These are phyloP conservation scores for Aspergillus oerlinghausenensis DNA, from an alignment of 2,329 filamentous ascomycete genomes.

Conservation along the genomic window DNA sequence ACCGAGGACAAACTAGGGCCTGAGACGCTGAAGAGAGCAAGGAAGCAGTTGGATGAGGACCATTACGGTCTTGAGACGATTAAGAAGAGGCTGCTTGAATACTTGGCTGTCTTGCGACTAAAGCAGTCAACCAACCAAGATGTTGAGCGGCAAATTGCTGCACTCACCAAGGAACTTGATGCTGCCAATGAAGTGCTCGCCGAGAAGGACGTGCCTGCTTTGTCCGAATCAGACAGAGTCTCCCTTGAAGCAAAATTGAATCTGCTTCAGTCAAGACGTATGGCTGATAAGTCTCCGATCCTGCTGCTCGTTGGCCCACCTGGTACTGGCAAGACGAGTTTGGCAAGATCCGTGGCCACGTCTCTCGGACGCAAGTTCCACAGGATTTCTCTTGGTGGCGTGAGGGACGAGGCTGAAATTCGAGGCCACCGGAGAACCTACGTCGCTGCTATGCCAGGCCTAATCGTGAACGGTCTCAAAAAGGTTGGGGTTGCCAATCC, in stretches of 20 bases:
- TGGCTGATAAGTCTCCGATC: constrained; percentile 94
- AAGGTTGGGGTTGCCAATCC: constrained; percentile 96
- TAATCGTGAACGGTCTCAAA: constrained; percentile 88
- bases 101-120: constrained; percentile 89
- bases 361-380: constrained; percentile 94
- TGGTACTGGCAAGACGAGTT: constrained; percentile 90
- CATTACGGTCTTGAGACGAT: constrained; percentile 96
- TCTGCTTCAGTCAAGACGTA: constrained; percentile 72
- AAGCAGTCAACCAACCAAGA: constrained; percentile 88
- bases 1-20: constrained; percentile 83
- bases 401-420: constrained; percentile 95
- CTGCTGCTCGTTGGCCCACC: constrained; percentile 88
- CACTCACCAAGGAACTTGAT: constrained; percentile 47
- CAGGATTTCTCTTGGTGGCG: constrained; percentile 90
- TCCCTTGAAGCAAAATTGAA: constrained; percentile 61
- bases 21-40: constrained; percentile 71
- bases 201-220: constrained; percentile 54
- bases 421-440: constrained; percentile 92
- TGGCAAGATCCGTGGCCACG: constrained; percentile 88
- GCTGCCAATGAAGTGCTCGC: constrained; percentile 37
- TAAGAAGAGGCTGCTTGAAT: constrained; percentile 93
- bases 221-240: constrained; percentile 43
- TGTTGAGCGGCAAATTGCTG: constrained; percentile 68
- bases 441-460: constrained; percentile 96
- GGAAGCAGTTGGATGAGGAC: constrained; percentile 89